Base-by-base conservation (phyloP, 768 basidiomycete species). In the Termitomyces eurrhizus region DNA sequence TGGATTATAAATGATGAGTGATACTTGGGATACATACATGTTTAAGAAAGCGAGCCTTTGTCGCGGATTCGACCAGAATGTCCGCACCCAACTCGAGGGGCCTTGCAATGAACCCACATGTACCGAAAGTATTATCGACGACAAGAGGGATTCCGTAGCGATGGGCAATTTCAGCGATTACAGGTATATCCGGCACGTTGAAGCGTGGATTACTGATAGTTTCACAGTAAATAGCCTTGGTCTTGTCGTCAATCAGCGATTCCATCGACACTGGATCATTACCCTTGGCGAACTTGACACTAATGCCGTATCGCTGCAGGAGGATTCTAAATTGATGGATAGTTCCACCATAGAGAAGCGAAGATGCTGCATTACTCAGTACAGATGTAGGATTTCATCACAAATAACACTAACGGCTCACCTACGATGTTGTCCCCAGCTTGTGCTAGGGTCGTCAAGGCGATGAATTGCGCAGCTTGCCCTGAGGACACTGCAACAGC, bases 381-480 rank as follows among this genome's bases (percentile, higher is more conserved):
- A 53, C 24, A 11, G 29, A 24, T 18, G 24, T 9, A 36, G 52
- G 24, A 52, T 33, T 32, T 35, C 16, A 24, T 39, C 4, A 33
- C 24, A 7, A 24, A 32, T 32, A 7, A 18, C 2, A 18, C 35
- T 9, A 32, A 4, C 5, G 33, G 33, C 14, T 12, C 80, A 3
- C 83, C 77, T 2, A 89, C 79, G 59, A 90, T 85, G 61, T 90
- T 90, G 66, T 89, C 88, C 1, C 88, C 88, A 1, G 73, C 57
- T 18, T 72, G 65, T 3, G 83, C 81, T 18, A 88, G 72, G 1
- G 81, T 76, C 0, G 79, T 73, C 56, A 89, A 77, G 0, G 85
- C 79, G 70, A 88, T 73, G 68, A 87, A 83, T 59, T 86, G 84
- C 0, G 87, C 89, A 4, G 84, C 73, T 61, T 86, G 86, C 1